Base-by-base conservation (phyloP, 768 basidiomycete genomes). In the Phylloporus sp. region DNA sequence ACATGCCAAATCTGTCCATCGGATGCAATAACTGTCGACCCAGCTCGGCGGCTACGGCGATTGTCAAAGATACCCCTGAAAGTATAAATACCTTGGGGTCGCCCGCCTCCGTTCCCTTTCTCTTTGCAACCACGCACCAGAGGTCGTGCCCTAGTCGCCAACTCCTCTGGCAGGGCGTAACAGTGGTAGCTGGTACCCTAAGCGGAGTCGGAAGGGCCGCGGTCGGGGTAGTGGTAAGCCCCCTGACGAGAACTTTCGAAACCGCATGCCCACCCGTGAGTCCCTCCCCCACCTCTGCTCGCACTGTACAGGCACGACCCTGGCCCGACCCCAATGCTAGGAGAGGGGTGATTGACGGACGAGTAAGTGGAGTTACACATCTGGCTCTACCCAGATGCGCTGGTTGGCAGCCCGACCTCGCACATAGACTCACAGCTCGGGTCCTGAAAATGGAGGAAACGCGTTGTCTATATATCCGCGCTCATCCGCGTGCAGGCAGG, bases 401-500 rank as follows among this genome's bases (percentile, higher is more conserved):
- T n/a, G n/a, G n/a, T n/a, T n/a, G n/a, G n/a, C n/a, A n/a, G n/a
- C n/a, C n/a, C n/a, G n/a, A n/a, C n/a, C n/a, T n/a, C n/a, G n/a
- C n/a, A n/a, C n/a, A n/a, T n/a, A n/a, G n/a, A n/a, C n/a, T n/a
- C n/a, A n/a, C n/a, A n/a, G n/a, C n/a, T n/a, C n/a, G n/a, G n/a
- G n/a, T n/a, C n/a, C n/a, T n/a, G 28, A 50, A 39, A 44, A 39
- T 41, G 53, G 17, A 18, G 26, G n/a, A 40, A 18, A 29, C 14
- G 33, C 31, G 36, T 48, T 44, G 17, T 32, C 23, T 9, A 20
- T 22, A 26, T n/a, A 34, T 42, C 23, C 33, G 39, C 17, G 23
- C 2, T n/a, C n/a, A n/a, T n/a, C n/a, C n/a, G n/a, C n/a, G 52
- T 49, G 38, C 51, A 48, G 39, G 33, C 15, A 29, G 38, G 7